Evolutionary conservation across 2,329 filamentous ascomycete genomes (phyloP).

Genomic region (Phialocephala sp.): DNA sequence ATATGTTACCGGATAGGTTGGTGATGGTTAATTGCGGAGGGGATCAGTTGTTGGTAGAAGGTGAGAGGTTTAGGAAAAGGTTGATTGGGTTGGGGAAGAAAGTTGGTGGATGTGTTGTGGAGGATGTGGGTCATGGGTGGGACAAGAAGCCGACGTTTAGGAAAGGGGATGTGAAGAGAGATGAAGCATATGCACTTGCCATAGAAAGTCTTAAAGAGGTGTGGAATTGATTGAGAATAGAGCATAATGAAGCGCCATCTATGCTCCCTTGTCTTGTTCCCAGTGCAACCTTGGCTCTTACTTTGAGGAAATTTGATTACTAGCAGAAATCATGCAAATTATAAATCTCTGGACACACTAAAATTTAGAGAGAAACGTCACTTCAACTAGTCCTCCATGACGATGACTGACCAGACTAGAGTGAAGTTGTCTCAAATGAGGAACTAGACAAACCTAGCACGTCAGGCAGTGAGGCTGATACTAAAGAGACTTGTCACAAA

Average conservation of each 20-base stretch:
- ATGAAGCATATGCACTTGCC: constrained; percentile 26
- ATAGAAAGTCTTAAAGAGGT: constrained; percentile 17
- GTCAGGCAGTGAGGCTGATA: background rate
- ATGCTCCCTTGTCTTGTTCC: too few species aligned
- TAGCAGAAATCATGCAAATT: too few species aligned
- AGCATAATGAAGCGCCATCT: too few species aligned
- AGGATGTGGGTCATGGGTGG: constrained; percentile 32
- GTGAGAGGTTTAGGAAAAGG: constrained; percentile 28
- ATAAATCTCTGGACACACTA: too few species aligned
- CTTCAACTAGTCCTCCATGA: background rate
- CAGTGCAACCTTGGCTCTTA: too few species aligned
- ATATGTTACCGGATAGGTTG: constrained; percentile 26
- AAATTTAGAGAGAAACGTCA: too few species aligned
- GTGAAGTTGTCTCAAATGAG: background rate
- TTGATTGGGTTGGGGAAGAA: constrained; percentile 29
- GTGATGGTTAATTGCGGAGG: constrained; percentile 30
- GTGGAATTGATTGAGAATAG: constrained; percentile 2
- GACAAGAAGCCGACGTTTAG: constrained; percentile 31
- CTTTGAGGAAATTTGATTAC: too few species aligned
- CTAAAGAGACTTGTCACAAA: background rate
- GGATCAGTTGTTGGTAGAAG: constrained; percentile 31
- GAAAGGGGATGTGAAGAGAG: constrained; percentile 21
- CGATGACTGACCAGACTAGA: background rate
- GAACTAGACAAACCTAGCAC: background rate
- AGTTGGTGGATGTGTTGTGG: constrained; percentile 30